phyloP scores from a whole-genome alignment of 2,329 filamentous ascomycete genomes.

The Sclerotiophoma versabilis region DNA sequence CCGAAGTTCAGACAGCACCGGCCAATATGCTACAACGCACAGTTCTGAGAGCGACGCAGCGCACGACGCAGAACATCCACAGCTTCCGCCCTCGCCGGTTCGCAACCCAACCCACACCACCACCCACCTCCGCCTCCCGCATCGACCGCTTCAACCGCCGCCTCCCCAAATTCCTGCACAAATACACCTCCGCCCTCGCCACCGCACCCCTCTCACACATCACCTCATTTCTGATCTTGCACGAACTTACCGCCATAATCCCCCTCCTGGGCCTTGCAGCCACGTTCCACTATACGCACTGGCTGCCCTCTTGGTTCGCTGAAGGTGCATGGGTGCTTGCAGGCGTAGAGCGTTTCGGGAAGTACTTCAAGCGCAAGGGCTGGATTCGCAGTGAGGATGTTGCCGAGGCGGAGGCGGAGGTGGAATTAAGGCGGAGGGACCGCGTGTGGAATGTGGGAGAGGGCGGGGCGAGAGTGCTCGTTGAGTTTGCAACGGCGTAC shows the following conservation, averaged over 20 bases:
- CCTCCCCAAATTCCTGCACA: conserved; percentile 69
- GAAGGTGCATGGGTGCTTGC: conserved; percentile 64
- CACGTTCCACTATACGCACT: conserved; percentile 80
- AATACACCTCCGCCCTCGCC: conserved; percentile 73
- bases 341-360: conserved; percentile 76
- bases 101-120: conserved; percentile 23
- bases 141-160: conserved; percentile 49
- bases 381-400: conserved; percentile 72
- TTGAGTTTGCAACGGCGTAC: conserved; percentile 85
- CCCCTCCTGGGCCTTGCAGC: conserved; percentile 78
- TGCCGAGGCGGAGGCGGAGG: conserved; percentile 53
- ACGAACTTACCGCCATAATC: conserved; percentile 87
- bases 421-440: conserved; percentile 43
- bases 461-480: conserved; percentile 61
- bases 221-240: conserved; percentile 84
- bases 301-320: conserved; percentile 67
- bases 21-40: conserved; percentile 21
- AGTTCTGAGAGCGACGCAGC: conserved; percentile 7
- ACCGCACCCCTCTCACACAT: conserved; percentile 83
- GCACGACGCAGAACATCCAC: not conserved
- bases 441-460: conserved; percentile 51
- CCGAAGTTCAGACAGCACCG: not conserved
- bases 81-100: conserved; percentile 22
- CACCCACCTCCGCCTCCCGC: conserved; percentile 37
- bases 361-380: conserved; percentile 78